Evolutionary conservation across 1,284 basidiomycete genomes (phyloP), one percentile per base, ranked within the genome.

Genomic region (Boletellus deceptivus): DNA sequence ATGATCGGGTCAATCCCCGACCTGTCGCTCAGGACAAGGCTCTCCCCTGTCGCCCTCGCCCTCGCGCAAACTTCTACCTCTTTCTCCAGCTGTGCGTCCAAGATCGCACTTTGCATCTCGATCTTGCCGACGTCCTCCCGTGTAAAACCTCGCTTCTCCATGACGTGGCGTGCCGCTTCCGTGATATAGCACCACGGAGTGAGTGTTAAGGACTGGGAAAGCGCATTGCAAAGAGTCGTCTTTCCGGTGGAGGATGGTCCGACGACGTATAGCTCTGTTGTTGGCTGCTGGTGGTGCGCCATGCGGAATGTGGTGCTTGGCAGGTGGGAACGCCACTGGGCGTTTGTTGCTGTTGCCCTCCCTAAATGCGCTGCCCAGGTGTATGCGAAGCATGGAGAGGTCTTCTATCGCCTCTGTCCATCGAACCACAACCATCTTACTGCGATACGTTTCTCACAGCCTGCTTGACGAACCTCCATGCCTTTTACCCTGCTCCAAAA

Each of bases 201-300:
- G 25, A 84, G 52, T 2, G 65, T 61, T 16, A 82, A 59, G 41
- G 68, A 69, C 43, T 69, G 55, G 2, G 73, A 72, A 1, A 84
- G 61, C 4, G 79, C 79, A 42, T 74, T 68, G 64, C 81, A 83
- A 3, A 85, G 72, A 0, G 82, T 84, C 24, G 83, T 83, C 65
- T 85, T 86, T 17, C 82, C 83, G 8, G 78, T 81, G 11, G 83
- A 83, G 60, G 83, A 80, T 36, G 83, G 80, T 3, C 82, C 83
- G 31, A 84, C 67, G 38, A 85, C 62, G 58, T 64, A 64, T 75
- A 80, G 53, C 64, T 60, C 60, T 46, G 52, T 56, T 49, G 54
- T 50, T 39, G 43, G 47, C 20, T 33, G 34, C 33, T 43, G 52
- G 9, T 49, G 29, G 35, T 63, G 49, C 36, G 43, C 27, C 60